Evolutionary conservation across 768 basidiomycete species (phyloP), one percentile per base, ranked within the genome.

Genomic region (Trametes sanguinea): DNA sequence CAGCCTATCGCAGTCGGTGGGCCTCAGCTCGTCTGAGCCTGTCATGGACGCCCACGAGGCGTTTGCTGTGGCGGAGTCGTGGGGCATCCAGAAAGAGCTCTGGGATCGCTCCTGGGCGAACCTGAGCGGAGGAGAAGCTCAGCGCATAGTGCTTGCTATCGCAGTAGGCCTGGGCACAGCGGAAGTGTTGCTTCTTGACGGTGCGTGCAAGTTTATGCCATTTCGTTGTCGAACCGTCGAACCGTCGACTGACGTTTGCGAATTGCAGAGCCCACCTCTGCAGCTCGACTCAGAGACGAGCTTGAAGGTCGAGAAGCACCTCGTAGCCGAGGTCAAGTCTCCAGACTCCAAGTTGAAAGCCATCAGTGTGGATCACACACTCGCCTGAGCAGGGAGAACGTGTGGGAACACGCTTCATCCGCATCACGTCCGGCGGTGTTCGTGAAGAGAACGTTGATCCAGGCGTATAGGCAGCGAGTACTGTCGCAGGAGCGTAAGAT

Each of bases 291-390:
- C 84, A 14, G 81, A 81, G 35, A 83, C 88, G 0, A 87, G 87
- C 13, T 68, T 77, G 13, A 73, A 79, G 32, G 90, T 96, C 2
- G 94, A 96, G 71, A 74, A 80, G 47, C 81, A 77, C 48, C 75
- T 95, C 13, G 61, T 80, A 4, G 70, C 78, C 7, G 80, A 86
- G 57, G 71, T 94, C 39, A 80, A 72, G 43, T 77, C 79, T 1
- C 57, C 74, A 8, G 75, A 82, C 42, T 77, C 81, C 22, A 75
- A 76, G 37, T 73, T 92, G 54, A 90, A 90, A 70, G 89, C 92
- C 0, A 74, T 93, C 43, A n/a, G 71, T 95, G 3, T 95, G 93
- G 93, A 92, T 95, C 62, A 95, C 94, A 0, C 93, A 94, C 72
- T 91, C 90, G 0, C 85, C 86, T 2, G 89, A 92, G 63, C 93